phyloP scores from a whole-genome alignment of 1,139 yeast genomes.

The Diutina ranongensis region DNA sequence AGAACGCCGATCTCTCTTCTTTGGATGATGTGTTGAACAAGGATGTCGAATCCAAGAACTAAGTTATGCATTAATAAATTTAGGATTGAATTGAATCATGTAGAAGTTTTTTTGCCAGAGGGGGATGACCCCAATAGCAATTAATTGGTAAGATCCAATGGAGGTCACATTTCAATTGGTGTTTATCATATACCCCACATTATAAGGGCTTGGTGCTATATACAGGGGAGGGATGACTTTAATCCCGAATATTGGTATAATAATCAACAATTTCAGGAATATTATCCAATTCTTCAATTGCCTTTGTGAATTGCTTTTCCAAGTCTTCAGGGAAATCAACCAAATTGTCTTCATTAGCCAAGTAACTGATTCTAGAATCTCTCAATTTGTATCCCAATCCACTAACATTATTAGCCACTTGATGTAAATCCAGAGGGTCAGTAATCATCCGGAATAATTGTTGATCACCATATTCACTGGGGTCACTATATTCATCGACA shows the following conservation, averaged over 20 bases:
- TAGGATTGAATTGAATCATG: neutral
- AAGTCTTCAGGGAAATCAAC: conserved; percentile 44
- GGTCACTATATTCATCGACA: conserved; percentile 32
- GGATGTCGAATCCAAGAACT: conserved; percentile 22
- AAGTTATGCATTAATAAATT: conserved; percentile 6
- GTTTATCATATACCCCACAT: neutral
- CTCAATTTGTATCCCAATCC: conserved; percentile 44
- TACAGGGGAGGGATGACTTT: neutral
- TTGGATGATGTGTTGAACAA: conserved; percentile 50
- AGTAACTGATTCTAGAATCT: conserved; percentile 61
- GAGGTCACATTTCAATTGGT: neutral
- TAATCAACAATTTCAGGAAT: conserved; percentile 74
- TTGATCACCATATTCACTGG: neutral
- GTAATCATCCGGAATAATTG: conserved; percentile 26
- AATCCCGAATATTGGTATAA: conserved; percentile 39
- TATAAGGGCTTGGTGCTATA: neutral
- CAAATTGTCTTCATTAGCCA: conserved; percentile 51
- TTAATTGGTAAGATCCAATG: neutral
- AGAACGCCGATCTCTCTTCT: conserved; percentile 47
- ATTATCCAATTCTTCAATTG: conserved; percentile 53
- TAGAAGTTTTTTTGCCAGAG: no score
- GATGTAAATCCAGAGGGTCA: conserved; percentile 50
- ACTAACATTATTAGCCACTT: conserved; percentile 48
- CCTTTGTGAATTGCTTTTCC: conserved; percentile 41
- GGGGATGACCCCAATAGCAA: neutral